A percentile compares a stretch with the other conserved stretches of the same genome.
These are phyloP conservation scores for Xylaria sp. DNA, from an alignment of 2,329 filamentous ascomycete genomes.

Conservation along the genomic window DNA sequence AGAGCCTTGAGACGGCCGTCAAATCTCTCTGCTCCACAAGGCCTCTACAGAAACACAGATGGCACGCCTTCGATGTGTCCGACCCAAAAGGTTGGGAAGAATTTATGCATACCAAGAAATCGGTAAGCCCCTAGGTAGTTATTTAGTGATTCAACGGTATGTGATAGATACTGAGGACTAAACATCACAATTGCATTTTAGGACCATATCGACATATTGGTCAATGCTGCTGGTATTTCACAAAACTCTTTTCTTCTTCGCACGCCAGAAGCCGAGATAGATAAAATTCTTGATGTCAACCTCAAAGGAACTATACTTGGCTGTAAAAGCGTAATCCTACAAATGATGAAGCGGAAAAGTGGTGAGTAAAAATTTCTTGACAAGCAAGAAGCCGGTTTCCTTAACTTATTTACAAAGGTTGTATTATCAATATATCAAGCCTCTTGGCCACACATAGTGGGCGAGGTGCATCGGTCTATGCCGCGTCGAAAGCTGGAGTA, in stretches of 20 bases:
- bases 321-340: constrained; percentile 63
- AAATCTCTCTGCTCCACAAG: constrained; percentile 38
- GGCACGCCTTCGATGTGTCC: constrained; percentile 42
- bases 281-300: constrained; percentile 74
- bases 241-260: constrained; percentile 72
- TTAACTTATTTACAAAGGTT: constrained; percentile 54
- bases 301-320: constrained; percentile 72
- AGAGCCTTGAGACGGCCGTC: constrained; percentile 56
- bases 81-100: constrained; percentile 32
- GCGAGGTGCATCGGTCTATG: constrained; percentile 76
- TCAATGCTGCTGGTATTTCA: constrained; percentile 83
- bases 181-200: constrained; percentile 26
- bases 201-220: constrained; percentile 64
- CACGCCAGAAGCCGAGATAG: constrained; percentile 61
- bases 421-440: constrained; percentile 85
- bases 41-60: constrained; percentile 22
- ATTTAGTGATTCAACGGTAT: neutral
- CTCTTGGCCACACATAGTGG: constrained; percentile 76
- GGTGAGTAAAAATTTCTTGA: constrained; percentile 35
- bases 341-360: constrained; percentile 56
- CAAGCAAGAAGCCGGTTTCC: neutral
- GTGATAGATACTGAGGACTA: neutral
- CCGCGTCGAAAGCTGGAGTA: constrained; percentile 83
- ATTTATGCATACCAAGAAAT: neutral
- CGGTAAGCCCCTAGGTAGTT: constrained; percentile 13